These are phyloP conservation scores for Rhodamnia argentea DNA, from an alignment of 345 rosid genomes.

Conservation along the genomic window DNA sequence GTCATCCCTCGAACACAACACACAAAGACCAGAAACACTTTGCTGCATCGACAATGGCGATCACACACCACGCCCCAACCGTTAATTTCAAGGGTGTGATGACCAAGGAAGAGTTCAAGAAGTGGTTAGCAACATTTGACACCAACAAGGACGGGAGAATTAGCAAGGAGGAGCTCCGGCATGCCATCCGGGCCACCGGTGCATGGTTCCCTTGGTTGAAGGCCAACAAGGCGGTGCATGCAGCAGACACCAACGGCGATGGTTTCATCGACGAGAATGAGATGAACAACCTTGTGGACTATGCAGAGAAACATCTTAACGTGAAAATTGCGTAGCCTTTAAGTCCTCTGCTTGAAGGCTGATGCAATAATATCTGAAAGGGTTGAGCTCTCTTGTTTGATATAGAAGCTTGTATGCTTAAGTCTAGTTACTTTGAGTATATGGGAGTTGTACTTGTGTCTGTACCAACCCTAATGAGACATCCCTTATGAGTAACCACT, in stretches of 20 bases:
- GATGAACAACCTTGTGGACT: neutral
- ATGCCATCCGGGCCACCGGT: slow-evolving; percentile 3
- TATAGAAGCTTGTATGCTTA: neutral
- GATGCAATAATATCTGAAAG: neutral
- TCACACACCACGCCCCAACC: neutral
- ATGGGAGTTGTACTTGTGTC: neutral
- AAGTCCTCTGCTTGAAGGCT: neutral
- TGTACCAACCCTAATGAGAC: neutral
- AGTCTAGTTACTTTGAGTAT: neutral
- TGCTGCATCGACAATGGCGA: neutral
- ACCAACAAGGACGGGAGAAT: slow-evolving; percentile 5
- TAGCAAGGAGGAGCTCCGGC: slow-evolving; percentile 17
- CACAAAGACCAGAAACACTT: neutral
- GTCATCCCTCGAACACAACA: neutral
- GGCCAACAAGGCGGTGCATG: neutral
- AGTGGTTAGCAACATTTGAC: slow-evolving; percentile 6
- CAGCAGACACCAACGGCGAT: neutral
- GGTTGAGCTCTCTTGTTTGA: neutral
- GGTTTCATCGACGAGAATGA: slow-evolving; percentile 7
- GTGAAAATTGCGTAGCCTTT: neutral
- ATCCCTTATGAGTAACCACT: neutral
- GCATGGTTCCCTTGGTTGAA: slow-evolving; percentile 3
- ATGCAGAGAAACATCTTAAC: neutral
- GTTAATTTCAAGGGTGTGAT: neutral
- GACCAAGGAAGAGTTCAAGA: slow-evolving; percentile 14